These are phyloP conservation scores for Cnidoscolus chayamansa DNA, from an alignment of 441 rosid genomes.

Conservation along the genomic window DNA sequence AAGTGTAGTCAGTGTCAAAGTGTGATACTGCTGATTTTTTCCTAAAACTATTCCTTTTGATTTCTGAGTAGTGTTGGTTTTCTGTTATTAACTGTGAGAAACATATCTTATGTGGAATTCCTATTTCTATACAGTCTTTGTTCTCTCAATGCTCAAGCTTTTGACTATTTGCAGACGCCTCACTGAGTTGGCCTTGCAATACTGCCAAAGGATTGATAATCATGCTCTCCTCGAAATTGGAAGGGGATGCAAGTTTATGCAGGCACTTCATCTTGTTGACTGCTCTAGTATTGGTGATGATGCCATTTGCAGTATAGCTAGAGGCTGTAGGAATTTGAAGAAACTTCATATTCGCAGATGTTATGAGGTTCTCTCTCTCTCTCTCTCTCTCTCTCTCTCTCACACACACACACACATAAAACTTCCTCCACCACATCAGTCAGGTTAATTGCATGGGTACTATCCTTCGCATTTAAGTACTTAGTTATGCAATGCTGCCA, in stretches of 20 bases:
- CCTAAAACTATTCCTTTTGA: neutral
- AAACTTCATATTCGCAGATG: slow-evolving; percentile 90
- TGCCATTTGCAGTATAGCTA: slow-evolving; percentile 70
- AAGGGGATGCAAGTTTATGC: slow-evolving; percentile 67
- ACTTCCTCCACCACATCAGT: neutral
- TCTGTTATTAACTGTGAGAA: neutral
- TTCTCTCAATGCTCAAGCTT: slow-evolving; percentile 17
- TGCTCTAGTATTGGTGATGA: slow-evolving; percentile 78
- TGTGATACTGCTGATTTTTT: neutral
- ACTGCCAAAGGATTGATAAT: slow-evolving; percentile 77
- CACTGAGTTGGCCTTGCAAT: slow-evolving; percentile 69
- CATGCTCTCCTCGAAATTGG: slow-evolving; percentile 73
- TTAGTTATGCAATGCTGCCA: neutral
- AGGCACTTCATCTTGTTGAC: slow-evolving; percentile 80
- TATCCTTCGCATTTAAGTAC: neutral
- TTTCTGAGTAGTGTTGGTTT: neutral
- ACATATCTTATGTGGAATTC: neutral
- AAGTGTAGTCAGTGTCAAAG: too few relatives aligned
- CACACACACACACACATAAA: neutral
- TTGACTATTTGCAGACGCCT: slow-evolving; percentile 51
- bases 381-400: neutral
- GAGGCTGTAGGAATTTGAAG: slow-evolving; percentile 76
- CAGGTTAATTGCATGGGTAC: neutral
- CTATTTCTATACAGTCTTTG: neutral
- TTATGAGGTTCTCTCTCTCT: slow-evolving; percentile 56